A percentile compares a stretch with the other conserved stretches of the same genome.
Evolutionary conservation across 2,329 filamentous ascomycete genomes (phyloP).

Genomic region (Aureobasidium sp.): DNA sequence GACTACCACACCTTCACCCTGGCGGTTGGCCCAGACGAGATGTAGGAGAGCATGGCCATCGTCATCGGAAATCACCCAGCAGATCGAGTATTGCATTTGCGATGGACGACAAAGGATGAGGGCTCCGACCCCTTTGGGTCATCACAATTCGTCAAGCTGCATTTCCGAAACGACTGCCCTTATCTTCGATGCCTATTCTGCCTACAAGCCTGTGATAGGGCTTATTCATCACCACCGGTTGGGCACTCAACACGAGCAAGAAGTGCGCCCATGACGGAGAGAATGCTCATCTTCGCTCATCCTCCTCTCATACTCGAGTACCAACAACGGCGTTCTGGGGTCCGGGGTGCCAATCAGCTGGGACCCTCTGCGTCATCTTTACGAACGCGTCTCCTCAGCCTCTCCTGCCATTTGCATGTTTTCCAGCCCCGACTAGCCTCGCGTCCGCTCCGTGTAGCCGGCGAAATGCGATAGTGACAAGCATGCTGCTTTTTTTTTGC

Average conservation of each 20-base stretch:
- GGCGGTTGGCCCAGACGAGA: not conserved
- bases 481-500: not conserved
- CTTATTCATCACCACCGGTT: not conserved
- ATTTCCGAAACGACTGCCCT: not conserved
- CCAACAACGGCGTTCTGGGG: not conserved
- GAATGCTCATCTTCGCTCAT: slow-evolving; percentile 3
- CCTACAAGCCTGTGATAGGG: not conserved
- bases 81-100: not conserved
- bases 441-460: not conserved
- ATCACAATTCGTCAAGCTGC: not conserved
- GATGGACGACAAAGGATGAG: not conserved
- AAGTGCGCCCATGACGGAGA: slow-evolving; percentile 1
- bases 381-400: not conserved
- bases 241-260: not conserved
- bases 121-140: too few relatives aligned
- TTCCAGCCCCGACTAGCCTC: not conserved
- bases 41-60: not conserved
- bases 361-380: slow-evolving; percentile 1
- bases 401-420: not conserved
- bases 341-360: not conserved
- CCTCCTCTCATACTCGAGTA: not conserved
- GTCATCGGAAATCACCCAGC: not conserved
- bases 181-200: not conserved
- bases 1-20: not conserved
- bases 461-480: not conserved